Percentiles rank a stretch among this genome's conserved stretches.
Evolutionary conservation across 176 grass and related monocot species (phyloP).

Genomic region (Carex parvula): DNA sequence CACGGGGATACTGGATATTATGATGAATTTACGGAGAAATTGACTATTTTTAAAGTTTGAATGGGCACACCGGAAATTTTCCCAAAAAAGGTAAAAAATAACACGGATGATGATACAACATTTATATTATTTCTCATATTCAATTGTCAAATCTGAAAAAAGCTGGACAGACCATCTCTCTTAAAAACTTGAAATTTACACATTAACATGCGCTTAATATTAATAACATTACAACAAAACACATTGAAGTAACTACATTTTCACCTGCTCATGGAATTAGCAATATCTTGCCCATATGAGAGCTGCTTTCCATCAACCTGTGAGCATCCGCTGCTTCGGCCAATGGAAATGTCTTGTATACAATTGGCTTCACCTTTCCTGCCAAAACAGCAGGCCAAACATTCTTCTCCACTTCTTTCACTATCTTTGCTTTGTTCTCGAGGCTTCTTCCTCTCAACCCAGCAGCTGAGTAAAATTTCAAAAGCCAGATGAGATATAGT

Average conservation of each 20-base stretch:
- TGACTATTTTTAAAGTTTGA: too few species aligned
- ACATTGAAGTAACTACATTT: background rate
- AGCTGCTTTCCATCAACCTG: slow-evolving; percentile 64
- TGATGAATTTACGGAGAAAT: too few species aligned
- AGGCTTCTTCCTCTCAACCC: slow-evolving; percentile 55
- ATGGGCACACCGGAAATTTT: too few species aligned
- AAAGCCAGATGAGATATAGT: background rate
- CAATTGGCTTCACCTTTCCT: slow-evolving; percentile 68
- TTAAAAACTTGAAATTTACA: background rate
- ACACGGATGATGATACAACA: background rate
- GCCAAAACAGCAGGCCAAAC: slow-evolving; percentile 61
- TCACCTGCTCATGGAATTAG: slow-evolving; percentile 46
- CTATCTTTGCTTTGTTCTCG: slow-evolving; percentile 64
- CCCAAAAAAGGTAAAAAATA: background rate
- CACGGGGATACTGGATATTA: too few species aligned
- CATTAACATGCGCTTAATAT: too few species aligned
- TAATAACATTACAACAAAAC: too few species aligned
- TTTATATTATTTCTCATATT: background rate
- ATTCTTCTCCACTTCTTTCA: slow-evolving; percentile 66
- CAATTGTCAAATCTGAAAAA: background rate
- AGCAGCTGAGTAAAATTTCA: slow-evolving; percentile 35
- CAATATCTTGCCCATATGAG: slow-evolving; percentile 84
- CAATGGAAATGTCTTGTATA: slow-evolving; percentile 59
- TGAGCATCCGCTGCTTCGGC: slow-evolving; percentile 72
- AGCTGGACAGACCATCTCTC: background rate